These are phyloP conservation scores for Mycena galopus DNA, from an alignment of 768 basidiomycete genomes.

Conservation along the genomic window DNA sequence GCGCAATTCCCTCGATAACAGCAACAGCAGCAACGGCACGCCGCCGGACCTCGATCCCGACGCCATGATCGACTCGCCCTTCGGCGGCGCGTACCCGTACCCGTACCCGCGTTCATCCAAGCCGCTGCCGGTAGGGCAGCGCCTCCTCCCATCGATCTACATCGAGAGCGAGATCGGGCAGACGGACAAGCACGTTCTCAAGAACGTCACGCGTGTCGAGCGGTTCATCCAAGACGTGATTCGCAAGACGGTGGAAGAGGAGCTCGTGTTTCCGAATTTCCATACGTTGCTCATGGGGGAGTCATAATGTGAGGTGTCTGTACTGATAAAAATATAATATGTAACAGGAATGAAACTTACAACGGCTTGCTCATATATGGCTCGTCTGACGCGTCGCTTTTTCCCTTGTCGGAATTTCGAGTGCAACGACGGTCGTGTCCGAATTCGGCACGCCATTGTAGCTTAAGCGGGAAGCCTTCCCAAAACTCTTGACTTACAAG, in stretches of 20 bases:
- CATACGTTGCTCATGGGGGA: conserved; percentile 79
- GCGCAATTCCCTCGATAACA: conserved; percentile 56
- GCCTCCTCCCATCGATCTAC: conserved; percentile 86
- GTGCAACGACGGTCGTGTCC: too few species aligned
- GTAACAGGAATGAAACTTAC: too few species aligned
- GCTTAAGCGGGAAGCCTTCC: too few species aligned
- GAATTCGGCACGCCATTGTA: too few species aligned
- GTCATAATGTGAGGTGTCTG: conserved; percentile 10
- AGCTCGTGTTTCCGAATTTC: conserved; percentile 96
- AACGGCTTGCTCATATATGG: too few species aligned
- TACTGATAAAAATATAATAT: too few species aligned
- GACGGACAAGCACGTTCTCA: conserved; percentile 93
- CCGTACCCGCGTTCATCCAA: conserved; percentile 65
- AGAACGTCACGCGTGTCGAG: conserved; percentile 96
- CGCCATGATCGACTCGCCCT: conserved; percentile 49
- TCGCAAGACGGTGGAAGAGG: conserved; percentile 94
- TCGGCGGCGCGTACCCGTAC: conserved; percentile 49
- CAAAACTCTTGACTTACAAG: too few species aligned
- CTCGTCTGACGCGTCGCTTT: too few species aligned
- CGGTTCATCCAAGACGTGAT: conserved; percentile 96
- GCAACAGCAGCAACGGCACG: conserved; percentile 52
- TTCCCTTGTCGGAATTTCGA: too few species aligned
- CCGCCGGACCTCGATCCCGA: conserved; percentile 69
- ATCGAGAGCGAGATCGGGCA: conserved; percentile 99
- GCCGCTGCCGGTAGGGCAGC: conserved; percentile 82